Percentiles rank a stretch among this genome's conserved stretches.
Conservation (phyloP, 176 grass and related monocot species). For the Oryza coarctata region DNA sequence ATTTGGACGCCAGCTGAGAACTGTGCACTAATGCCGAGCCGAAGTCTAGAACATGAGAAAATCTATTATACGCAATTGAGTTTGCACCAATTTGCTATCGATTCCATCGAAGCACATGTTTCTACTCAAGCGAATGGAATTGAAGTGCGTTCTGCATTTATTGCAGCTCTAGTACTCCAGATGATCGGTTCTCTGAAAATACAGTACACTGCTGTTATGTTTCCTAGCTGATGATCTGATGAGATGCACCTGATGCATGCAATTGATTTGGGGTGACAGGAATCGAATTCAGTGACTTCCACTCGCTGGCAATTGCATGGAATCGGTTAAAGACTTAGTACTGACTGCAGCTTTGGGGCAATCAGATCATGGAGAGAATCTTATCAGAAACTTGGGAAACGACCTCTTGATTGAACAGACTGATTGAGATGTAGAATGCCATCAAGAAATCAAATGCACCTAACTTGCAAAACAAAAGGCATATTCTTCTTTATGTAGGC, state of each 20-base stretch:
- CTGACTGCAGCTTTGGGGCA: neutral
- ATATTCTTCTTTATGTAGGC: neutral
- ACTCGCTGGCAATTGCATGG: neutral
- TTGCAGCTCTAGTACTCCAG: neutral
- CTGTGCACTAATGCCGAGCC: neutral
- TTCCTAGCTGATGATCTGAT: neutral
- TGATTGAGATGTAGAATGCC: neutral
- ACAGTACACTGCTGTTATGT: neutral
- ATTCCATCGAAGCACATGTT: neutral
- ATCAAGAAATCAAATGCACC: neutral
- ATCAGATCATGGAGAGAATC: constrained; percentile 20
- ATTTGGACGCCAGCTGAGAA: neutral
- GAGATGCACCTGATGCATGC: neutral
- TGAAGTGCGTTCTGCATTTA: neutral
- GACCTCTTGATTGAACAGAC: neutral
- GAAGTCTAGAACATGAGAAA: neutral
- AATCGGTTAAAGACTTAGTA: neutral
- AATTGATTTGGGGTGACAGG: neutral
- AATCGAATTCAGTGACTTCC: neutral
- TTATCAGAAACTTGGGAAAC: constrained; percentile 26
- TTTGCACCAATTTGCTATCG: neutral
- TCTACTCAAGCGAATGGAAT: neutral
- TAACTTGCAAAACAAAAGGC: neutral
- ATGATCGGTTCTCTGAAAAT: neutral
- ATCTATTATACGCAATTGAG: neutral